Evolutionary conservation across 139 green algal species (phyloP), one percentile per base, ranked within the genome.

Genomic region (Coelastrella sp.): DNA sequence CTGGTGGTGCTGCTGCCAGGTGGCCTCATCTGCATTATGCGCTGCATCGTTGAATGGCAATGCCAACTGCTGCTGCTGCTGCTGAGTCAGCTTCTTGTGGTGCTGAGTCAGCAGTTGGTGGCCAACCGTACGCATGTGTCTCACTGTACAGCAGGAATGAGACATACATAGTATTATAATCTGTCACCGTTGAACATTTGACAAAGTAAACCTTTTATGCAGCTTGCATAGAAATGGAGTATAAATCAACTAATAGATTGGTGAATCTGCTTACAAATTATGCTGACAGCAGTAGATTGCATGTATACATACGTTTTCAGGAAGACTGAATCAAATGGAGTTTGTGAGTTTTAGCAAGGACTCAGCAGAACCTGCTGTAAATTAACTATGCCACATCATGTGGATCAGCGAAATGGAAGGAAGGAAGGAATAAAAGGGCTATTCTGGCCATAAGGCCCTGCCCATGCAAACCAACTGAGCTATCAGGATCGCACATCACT

Each of bases 121-220:
- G 15, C 82, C 82, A 10, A 87, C 82, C 6, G 72, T 20, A 63
- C 78, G 12, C 82, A 87, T 87, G 59, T 87, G 82, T 5, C 65
- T 63, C 15, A 87, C 82, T 87, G 81, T 24, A 60, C 10, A 20
- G 9, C 15, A 65, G 63, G 49, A 25, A 58, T 20, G 57, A 9
- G 1, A 70, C 7, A 66, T 8, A 73, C 49, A 19, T 12, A 66
- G 57, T 15, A 66, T 20, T 8, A 20, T 57, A 58, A 25, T 11
- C 10, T 60, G 76, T 61, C 8, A 24, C 8, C 27, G 4, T 60
- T 60, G 7, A 15, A n/a, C 57, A 56, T 7, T 20, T 85, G 56
- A 59, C 76, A 24, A 82, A n/a, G n/a, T 59, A 22, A 8, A 61
- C 6, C 10, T 63, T 58, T 11, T 4, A 25, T 7, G 17, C 57